Evolutionary conservation across 2,329 filamentous ascomycete genomes (phyloP).

Genomic region (Phyllosticta ampelicida): DNA sequence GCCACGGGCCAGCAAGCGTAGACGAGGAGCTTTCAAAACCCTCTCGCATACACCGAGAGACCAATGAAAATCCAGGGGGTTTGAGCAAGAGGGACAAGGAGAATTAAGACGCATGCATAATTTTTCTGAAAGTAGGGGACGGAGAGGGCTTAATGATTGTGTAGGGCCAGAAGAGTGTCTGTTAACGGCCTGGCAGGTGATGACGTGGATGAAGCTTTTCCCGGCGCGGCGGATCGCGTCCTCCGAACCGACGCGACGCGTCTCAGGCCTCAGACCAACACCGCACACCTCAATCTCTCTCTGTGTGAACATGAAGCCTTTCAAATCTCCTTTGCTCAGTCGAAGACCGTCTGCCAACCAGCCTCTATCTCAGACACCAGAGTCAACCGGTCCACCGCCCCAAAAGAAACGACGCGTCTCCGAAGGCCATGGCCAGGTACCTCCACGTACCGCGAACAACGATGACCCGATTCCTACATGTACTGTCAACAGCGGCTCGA

Average conservation of each 20-base stretch:
- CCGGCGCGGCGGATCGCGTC: not conserved
- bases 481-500: conserved; percentile 11
- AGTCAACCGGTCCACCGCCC: conserved; percentile 22
- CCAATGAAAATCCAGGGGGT: no score
- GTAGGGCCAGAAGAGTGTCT: no score
- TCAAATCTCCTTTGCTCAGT: conserved; percentile 24
- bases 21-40: no score
- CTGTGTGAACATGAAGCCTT: conserved; percentile 21
- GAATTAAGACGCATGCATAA: no score
- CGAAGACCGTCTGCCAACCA: conserved; percentile 12
- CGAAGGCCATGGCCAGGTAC: conserved; percentile 16
- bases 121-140: no score
- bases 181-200: no score
- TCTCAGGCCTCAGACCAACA: not conserved
- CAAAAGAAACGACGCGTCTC: conserved; percentile 33
- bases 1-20: no score
- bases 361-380: conserved; percentile 13
- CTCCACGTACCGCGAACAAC: no score
- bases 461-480: no score
- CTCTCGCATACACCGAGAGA: no score
- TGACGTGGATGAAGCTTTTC: not conserved
- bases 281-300: not conserved
- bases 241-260: not conserved
- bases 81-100: no score
- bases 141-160: no score